Conservation (phyloP, 805 yeast genomes). For the Starmerella sp. region DNA sequence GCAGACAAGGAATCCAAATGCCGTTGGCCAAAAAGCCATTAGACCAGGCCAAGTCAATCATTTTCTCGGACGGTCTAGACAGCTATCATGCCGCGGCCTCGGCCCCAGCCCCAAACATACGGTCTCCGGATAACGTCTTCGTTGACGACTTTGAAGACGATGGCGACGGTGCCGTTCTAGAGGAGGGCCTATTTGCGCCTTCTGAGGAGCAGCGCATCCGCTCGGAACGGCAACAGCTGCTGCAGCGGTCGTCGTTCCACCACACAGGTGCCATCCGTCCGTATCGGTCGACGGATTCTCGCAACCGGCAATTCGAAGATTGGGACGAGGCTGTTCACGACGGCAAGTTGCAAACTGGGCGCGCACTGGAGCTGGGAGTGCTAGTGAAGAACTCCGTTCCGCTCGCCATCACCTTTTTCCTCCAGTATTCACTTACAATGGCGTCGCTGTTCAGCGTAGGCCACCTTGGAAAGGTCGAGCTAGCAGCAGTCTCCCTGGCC, state of each 20-base stretch:
- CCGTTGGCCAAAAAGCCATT: conserved; percentile 10
- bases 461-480: conserved; percentile 66
- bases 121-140: neutral
- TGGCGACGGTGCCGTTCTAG: conserved; percentile 23
- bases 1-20: conserved; percentile 17
- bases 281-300: neutral
- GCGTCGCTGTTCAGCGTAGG: conserved; percentile 75
- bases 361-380: conserved; percentile 23
- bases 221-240: conserved; percentile 26
- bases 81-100: neutral
- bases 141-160: conserved; percentile 4
- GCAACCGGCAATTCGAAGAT: conserved; percentile 16
- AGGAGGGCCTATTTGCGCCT: conserved; percentile 24
- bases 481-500: conserved; percentile 75
- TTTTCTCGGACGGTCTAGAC: conserved; percentile 16
- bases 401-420: conserved; percentile 53
- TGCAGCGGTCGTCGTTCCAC: conserved; percentile 6
- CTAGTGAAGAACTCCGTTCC: conserved; percentile 36
- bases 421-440: conserved; percentile 62
- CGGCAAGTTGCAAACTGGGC: conserved; percentile 25
- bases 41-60: conserved; percentile 12
- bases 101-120: neutral
- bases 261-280: neutral
- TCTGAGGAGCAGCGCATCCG: conserved; percentile 25
- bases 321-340: conserved; percentile 27